Conservation (phyloP, 306 rosid genomes). For the Fagus crenata region DNA sequence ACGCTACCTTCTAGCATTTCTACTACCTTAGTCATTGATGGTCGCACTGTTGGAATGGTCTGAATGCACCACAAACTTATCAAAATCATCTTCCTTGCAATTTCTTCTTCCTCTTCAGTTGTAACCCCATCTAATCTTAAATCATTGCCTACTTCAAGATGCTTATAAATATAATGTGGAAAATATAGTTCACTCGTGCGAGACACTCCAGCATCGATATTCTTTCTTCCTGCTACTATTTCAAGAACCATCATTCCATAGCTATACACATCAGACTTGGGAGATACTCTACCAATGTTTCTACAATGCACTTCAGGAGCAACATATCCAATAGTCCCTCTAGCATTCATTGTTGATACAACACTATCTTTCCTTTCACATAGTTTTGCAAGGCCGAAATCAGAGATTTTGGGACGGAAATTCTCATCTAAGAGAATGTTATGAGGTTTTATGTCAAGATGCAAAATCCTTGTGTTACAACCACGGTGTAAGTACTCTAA, state of each 20-base stretch:
- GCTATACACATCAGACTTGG: conserved; percentile 41
- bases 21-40: conserved; percentile 40
- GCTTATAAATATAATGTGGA: conserved; percentile 30
- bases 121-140: not conserved
- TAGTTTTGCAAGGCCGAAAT: conserved; percentile 41
- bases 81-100: conserved; percentile 28
- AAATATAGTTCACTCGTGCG: conserved; percentile 26
- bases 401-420: conserved; percentile 38
- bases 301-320: conserved; percentile 36
- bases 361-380: conserved; percentile 36
- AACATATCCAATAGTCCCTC: conserved; percentile 42
- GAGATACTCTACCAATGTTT: conserved; percentile 27
- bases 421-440: conserved; percentile 25
- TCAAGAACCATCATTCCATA: conserved; percentile 44
- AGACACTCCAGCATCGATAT: conserved; percentile 5
- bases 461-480: conserved; percentile 19
- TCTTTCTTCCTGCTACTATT: conserved; percentile 39
- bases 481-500: conserved; percentile 41
- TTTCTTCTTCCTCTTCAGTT: conserved; percentile 30
- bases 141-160: conserved; percentile 11
- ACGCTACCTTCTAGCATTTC: conserved; percentile 42
- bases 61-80: conserved; percentile 47
- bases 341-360: conserved; percentile 26
- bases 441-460: conserved; percentile 24
- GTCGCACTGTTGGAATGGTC: conserved; percentile 32